Evolutionary conservation across 176 grass and related monocot genomes (phyloP).

Genomic region (Musa beccarii): DNA sequence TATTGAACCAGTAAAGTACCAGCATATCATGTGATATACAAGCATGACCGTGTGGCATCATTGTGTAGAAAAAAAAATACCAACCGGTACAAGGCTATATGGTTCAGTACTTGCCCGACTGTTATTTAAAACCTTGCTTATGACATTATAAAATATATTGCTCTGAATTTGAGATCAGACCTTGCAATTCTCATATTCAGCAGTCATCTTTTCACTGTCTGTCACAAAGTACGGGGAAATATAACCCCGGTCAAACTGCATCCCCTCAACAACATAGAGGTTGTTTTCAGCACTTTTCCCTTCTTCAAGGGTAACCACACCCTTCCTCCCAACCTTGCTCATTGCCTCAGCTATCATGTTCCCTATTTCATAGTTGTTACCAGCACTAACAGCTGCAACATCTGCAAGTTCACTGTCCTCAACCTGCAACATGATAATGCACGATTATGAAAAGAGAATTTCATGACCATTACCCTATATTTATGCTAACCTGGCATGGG

Average conservation of each 20-base stretch:
- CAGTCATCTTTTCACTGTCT: conserved; percentile 65
- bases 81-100: too few relatives aligned
- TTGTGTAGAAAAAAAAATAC: too few relatives aligned
- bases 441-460: background rate
- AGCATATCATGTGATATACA: too few relatives aligned
- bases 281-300: conserved; percentile 52
- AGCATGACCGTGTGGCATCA: too few relatives aligned
- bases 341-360: conserved; percentile 66
- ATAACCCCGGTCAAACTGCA: conserved; percentile 63
- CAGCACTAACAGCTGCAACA: conserved; percentile 50
- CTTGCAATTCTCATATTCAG: conserved; percentile 71
- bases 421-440: conserved; percentile 20
- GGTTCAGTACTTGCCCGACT: too few relatives aligned
- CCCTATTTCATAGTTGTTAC: conserved; percentile 54
- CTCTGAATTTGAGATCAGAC: conserved; percentile 14
- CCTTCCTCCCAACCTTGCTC: conserved; percentile 51
- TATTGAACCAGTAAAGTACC: too few relatives aligned
- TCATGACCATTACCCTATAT: background rate
- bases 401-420: conserved; percentile 56
- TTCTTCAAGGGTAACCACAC: conserved; percentile 63
- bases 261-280: conserved; percentile 59
- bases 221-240: conserved; percentile 79
- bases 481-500: background rate
- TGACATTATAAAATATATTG: background rate
- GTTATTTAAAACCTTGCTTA: background rate